phyloP scores from a whole-genome alignment of 1,284 basidiomycete species.

The Phylloporus sp. region DNA sequence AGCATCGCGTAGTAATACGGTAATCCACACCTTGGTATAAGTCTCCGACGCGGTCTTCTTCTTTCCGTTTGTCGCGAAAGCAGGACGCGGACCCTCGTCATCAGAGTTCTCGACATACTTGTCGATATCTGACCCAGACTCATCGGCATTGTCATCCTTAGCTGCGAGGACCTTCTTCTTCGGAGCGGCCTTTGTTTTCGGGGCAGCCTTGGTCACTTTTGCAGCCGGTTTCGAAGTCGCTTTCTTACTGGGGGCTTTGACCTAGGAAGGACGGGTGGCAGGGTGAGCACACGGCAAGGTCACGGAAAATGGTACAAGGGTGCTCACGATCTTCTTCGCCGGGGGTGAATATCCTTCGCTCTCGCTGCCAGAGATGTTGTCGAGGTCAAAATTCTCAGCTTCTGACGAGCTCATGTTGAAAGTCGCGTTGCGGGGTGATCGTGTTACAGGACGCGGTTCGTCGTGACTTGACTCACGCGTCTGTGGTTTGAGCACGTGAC shows the following conservation, averaged over 20 bases:
- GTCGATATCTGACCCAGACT: constrained; percentile 49
- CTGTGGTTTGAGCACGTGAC: no score
- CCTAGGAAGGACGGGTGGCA: constrained; percentile 38
- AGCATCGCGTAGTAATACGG: constrained; percentile 5
- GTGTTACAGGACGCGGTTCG: constrained; percentile 1
- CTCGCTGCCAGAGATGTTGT: constrained; percentile 65
- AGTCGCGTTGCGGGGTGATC: constrained; percentile 18
- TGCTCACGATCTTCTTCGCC: constrained; percentile 59
- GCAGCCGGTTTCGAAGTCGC: constrained; percentile 47
- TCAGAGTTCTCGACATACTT: constrained; percentile 51
- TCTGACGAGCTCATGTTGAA: constrained; percentile 65
- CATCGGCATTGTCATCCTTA: constrained; percentile 65
- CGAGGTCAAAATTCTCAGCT: constrained; percentile 70
- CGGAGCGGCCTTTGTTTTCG: constrained; percentile 52
- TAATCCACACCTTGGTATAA: constrained; percentile 81
- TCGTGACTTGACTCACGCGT: no score
- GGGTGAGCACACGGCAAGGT: constrained; percentile 15
- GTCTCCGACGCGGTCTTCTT: constrained; percentile 92
- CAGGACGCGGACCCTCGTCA: constrained; percentile 51
- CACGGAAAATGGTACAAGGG: constrained; percentile 1
- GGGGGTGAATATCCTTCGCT: constrained; percentile 71
- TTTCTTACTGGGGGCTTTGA: constrained; percentile 46
- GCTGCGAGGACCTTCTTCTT: constrained; percentile 80
- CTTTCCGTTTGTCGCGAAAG: constrained; percentile 51
- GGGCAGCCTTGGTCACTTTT: constrained; percentile 48